These are phyloP conservation scores for Metschnikowia amazonensis DNA, from an alignment of 805 yeast genomes.

Conservation along the genomic window DNA sequence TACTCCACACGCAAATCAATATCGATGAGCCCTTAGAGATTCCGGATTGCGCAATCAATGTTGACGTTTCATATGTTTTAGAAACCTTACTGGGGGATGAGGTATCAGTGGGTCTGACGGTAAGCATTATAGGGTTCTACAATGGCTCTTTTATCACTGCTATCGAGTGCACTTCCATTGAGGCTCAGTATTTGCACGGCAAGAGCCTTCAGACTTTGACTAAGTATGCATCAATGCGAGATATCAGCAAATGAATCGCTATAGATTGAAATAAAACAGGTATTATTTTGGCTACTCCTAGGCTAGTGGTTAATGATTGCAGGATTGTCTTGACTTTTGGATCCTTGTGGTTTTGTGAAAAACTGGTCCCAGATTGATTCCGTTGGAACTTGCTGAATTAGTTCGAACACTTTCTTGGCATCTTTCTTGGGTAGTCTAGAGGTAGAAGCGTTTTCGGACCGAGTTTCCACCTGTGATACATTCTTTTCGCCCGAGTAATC, in stretches of 20 bases:
- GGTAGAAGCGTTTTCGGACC: background rate
- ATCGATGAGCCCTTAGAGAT: constrained; percentile 9
- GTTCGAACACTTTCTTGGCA: constrained; percentile 54
- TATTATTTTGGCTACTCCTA: background rate
- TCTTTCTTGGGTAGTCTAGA: constrained; percentile 31
- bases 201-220: constrained; percentile 15
- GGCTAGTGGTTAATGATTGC: background rate
- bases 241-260: background rate
- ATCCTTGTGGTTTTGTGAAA: constrained; percentile 30
- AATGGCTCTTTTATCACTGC: constrained; percentile 26
- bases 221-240: constrained; percentile 15
- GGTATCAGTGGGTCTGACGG: constrained; percentile 22
- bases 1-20: constrained; percentile 12
- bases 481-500: constrained; percentile 1
- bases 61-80: constrained; percentile 11
- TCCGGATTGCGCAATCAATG: background rate
- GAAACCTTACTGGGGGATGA: constrained; percentile 10
- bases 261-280: background rate
- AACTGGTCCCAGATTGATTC: constrained; percentile 70
- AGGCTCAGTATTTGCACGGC: constrained; percentile 14
- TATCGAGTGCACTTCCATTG: constrained; percentile 22
- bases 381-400: constrained; percentile 59
- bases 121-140: constrained; percentile 29
- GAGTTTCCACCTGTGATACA: background rate
- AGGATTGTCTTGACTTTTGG: background rate